Conservation (phyloP, 352 stramenopile species). For the Globisporangium barbulae region DNA sequence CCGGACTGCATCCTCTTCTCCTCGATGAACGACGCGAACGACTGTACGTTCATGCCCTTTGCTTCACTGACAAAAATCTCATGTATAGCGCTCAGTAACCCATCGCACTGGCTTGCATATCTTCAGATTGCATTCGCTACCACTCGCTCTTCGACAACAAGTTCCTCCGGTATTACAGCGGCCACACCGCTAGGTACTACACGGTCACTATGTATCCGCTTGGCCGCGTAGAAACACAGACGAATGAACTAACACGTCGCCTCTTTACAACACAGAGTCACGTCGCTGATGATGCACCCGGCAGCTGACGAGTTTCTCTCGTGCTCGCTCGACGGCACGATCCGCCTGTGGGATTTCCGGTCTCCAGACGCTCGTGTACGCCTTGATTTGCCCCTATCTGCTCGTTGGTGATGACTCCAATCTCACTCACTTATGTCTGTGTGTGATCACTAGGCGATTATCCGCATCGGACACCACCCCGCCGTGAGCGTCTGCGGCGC, state of each 20-base stretch:
- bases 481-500: slow-evolving; percentile 62
- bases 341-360: slow-evolving; percentile 81
- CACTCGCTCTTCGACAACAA: slow-evolving; percentile 89
- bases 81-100: neutral
- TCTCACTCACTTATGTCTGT: neutral
- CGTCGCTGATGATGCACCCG: slow-evolving; percentile 85
- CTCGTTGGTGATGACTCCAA: neutral
- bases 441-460: slow-evolving; percentile 37
- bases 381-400: neutral
- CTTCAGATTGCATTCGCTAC: slow-evolving; percentile 76
- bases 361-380: slow-evolving; percentile 55
- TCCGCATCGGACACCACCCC: slow-evolving; percentile 60
- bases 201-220: neutral
- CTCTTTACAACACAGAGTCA: slow-evolving; percentile 39
- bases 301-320: slow-evolving; percentile 82
- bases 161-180: slow-evolving; percentile 85
- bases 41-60: slow-evolving; percentile 35
- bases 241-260: too few species aligned
- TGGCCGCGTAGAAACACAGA: neutral
- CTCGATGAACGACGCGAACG: slow-evolving; percentile 65
- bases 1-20: slow-evolving; percentile 86
- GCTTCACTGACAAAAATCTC: neutral
- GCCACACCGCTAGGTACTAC: slow-evolving; percentile 69
- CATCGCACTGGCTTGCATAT: neutral
- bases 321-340: slow-evolving; percentile 68